Evolutionary conservation across 345 rosid species (phyloP).

Genomic region (Populus nigra): DNA sequence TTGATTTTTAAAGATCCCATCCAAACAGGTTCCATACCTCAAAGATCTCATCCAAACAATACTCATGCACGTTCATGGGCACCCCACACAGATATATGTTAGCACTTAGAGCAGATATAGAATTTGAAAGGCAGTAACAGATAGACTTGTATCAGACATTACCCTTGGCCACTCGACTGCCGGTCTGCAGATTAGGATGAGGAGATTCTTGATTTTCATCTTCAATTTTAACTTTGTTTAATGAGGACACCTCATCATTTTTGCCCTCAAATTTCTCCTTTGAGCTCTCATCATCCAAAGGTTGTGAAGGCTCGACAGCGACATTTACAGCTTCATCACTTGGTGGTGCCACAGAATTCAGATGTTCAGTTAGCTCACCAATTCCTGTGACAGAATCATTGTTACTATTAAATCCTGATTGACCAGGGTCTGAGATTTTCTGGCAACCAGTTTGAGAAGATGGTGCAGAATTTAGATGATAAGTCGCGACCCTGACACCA

Average conservation of each 20-base stretch:
- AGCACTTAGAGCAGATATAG: neutral
- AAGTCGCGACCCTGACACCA: slow-evolving; percentile 21
- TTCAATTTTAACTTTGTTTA: slow-evolving; percentile 33
- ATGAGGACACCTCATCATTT: slow-evolving; percentile 30
- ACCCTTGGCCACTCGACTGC: slow-evolving; percentile 56
- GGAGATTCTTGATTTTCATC: slow-evolving; percentile 46
- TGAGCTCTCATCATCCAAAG: slow-evolving; percentile 26
- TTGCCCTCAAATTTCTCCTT: slow-evolving; percentile 35
- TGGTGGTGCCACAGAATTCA: slow-evolving; percentile 21
- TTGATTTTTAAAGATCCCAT: neutral
- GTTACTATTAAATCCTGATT: slow-evolving; percentile 28
- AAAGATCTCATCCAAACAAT: neutral
- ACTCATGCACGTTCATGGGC: neutral
- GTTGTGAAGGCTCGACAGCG: slow-evolving; percentile 34
- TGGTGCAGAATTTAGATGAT: slow-evolving; percentile 22
- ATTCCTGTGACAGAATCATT: slow-evolving; percentile 14
- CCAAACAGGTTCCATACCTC: neutral
- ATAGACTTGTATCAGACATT: slow-evolving; percentile 10
- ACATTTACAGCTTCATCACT: slow-evolving; percentile 30
- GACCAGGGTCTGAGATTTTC: slow-evolving; percentile 25
- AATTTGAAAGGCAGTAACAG: slow-evolving; percentile 1
- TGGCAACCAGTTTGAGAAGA: slow-evolving; percentile 40
- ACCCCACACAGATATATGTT: neutral
- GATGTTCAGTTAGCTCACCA: slow-evolving; percentile 28
- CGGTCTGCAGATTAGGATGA: slow-evolving; percentile 33